Conservation (phyloP, 1,284 basidiomycete species). For the Malassezia caprae region DNA sequence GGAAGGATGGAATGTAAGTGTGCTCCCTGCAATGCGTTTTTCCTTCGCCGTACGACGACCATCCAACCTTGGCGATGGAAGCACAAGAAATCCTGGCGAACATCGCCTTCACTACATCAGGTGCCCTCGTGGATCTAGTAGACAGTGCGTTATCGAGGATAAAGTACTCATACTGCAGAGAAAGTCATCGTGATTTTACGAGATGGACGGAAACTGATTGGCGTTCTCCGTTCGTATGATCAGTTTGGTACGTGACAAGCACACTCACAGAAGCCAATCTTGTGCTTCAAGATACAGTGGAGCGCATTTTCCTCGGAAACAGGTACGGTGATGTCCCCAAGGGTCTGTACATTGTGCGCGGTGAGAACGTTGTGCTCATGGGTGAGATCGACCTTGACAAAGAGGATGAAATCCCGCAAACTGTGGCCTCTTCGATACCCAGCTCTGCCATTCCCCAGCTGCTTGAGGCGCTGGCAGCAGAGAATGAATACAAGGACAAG, state of each 20-base stretch:
- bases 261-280: constrained; percentile 64
- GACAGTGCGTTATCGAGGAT: constrained; percentile 26
- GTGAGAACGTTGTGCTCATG: constrained; percentile 92
- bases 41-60: not conserved
- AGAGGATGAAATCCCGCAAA: constrained; percentile 40
- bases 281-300: constrained; percentile 57
- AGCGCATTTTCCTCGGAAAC: constrained; percentile 60
- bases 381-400: constrained; percentile 64
- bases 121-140: constrained; percentile 43
- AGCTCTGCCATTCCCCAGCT: constrained; percentile 30
- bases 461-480: constrained; percentile 28
- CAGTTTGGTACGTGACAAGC: constrained; percentile 73
- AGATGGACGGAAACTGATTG: constrained; percentile 90
- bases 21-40: not conserved
- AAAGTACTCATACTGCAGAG: constrained; percentile 48
- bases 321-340: constrained; percentile 69
- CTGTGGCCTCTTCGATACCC: constrained; percentile 32
- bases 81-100: constrained; percentile 40
- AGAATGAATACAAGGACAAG: constrained; percentile 31
- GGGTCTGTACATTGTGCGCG: constrained; percentile 85
- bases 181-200: constrained; percentile 95
- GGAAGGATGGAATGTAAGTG: not conserved
- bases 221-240: constrained; percentile 92
- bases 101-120: constrained; percentile 46
- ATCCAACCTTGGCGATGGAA: constrained; percentile 24